Evolutionary conservation across 768 basidiomycete species (phyloP).

Genomic region (Agrocybe chaxingu): DNA sequence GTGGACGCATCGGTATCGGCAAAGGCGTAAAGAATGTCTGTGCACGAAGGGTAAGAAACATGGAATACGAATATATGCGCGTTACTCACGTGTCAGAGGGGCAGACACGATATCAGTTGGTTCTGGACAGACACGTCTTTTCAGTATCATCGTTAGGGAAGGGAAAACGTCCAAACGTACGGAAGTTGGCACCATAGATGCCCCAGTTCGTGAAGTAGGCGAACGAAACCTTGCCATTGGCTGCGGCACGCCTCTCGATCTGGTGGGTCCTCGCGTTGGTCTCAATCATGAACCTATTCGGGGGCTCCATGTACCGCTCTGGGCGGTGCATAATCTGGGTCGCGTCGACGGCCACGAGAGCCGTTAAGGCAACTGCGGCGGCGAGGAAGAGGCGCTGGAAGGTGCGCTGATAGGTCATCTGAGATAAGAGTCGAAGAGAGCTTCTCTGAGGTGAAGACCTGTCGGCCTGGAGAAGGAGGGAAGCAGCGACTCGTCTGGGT

Average conservation of each 20-base stretch:
- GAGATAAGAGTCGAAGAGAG: not conserved
- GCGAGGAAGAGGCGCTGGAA: constrained; percentile 25
- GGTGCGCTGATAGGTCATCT: constrained; percentile 12
- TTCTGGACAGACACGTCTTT: constrained; percentile 34
- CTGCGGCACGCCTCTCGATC: constrained; percentile 36
- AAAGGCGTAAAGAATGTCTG: constrained; percentile 73
- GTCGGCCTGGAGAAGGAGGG: constrained; percentile 1
- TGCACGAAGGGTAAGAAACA: not conserved
- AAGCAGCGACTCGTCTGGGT: not conserved
- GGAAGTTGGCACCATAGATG: constrained; percentile 64
- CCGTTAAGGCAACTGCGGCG: constrained; percentile 17
- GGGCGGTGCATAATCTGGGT: constrained; percentile 58
- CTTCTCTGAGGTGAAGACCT: not conserved
- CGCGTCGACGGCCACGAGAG: constrained; percentile 25
- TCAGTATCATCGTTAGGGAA: constrained; percentile 5
- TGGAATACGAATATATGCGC: not conserved
- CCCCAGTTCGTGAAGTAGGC: constrained; percentile 67
- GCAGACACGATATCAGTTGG: constrained; percentile 59
- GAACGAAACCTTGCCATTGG: constrained; percentile 32
- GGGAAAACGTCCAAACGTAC: constrained; percentile 30
- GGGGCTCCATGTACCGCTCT: constrained; percentile 38
- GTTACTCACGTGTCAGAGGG: constrained; percentile 55
- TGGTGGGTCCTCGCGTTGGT: constrained; percentile 32
- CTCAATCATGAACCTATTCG: constrained; percentile 29
- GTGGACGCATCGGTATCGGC: constrained; percentile 64